A percentile compares a stretch with the other conserved stretches of the same genome.
Conservation (phyloP, 2,329 filamentous ascomycete genomes). For the Paecilomyces niveus region DNA sequence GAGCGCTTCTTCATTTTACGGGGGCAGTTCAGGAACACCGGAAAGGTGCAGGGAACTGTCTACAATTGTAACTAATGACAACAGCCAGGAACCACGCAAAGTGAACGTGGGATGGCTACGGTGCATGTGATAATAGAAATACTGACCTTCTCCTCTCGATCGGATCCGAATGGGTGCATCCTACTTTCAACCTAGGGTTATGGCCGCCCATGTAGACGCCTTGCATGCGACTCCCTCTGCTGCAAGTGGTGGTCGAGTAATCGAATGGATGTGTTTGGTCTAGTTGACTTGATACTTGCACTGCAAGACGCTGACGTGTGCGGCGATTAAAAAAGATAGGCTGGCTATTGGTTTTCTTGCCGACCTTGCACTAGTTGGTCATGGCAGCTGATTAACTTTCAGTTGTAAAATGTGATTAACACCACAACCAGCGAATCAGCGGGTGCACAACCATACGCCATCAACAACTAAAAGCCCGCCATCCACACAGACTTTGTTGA, state of each 20-base stretch:
- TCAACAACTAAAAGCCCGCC: neutral
- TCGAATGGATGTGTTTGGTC: slow-evolving; percentile 2
- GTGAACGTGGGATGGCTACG: slow-evolving; percentile 22
- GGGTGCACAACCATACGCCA: neutral
- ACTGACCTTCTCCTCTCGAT: slow-evolving; percentile 35
- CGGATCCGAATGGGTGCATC: slow-evolving; percentile 2
- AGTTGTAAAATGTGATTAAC: neutral
- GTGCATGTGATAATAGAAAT: slow-evolving; percentile 32
- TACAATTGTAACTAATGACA: slow-evolving; percentile 35
- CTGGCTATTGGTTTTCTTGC: neutral
- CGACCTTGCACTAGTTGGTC: neutral
- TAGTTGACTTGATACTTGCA: neutral
- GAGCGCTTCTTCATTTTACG: neutral
- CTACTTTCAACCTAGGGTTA: slow-evolving; percentile 1
- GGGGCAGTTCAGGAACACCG: neutral
- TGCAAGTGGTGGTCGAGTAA: slow-evolving; percentile 6
- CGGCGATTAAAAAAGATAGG: neutral
- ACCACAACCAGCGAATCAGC: neutral
- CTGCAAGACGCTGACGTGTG: neutral
- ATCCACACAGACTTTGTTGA: neutral
- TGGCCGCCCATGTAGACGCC: slow-evolving; percentile 1
- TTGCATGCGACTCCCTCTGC: neutral
- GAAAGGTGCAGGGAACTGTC: slow-evolving; percentile 17
- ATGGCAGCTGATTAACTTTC: neutral
- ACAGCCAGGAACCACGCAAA: slow-evolving; percentile 28